Evolutionary conservation across 2,329 filamentous ascomycete species (phyloP).

Genomic region (Amauroascus niger): DNA sequence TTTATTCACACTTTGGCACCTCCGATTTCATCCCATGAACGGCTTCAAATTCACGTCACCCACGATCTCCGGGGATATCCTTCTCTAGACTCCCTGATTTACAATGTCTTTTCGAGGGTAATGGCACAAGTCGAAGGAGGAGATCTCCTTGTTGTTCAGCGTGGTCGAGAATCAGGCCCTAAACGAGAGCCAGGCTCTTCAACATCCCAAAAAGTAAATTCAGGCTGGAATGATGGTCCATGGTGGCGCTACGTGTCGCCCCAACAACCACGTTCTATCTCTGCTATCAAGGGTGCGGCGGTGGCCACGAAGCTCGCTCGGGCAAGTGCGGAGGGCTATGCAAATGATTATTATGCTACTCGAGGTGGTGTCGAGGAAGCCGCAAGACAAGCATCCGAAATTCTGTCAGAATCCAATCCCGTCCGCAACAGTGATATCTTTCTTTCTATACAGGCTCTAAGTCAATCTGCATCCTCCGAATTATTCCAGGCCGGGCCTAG

Average conservation of each 20-base stretch:
- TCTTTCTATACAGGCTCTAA: constrained; percentile 83
- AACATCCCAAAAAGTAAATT: constrained; percentile 18
- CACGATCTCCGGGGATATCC: constrained; percentile 94
- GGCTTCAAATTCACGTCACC: constrained; percentile 91
- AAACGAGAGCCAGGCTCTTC: constrained; percentile 44
- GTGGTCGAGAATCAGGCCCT: constrained; percentile 72
- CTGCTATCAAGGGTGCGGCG: constrained; percentile 65
- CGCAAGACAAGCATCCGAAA: constrained; percentile 67
- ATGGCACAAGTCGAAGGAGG: constrained; percentile 99
- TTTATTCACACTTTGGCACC: constrained; percentile 91
- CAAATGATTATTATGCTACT: constrained; percentile 69
- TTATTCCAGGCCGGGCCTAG: constrained; percentile 56
- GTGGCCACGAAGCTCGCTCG: constrained; percentile 88
- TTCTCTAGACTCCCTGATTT: constrained; percentile 83
- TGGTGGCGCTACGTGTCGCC: constrained; percentile 67
- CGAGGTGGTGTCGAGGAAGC: constrained; percentile 72
- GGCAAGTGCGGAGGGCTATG: constrained; percentile 79
- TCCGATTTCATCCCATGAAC: constrained; percentile 92
- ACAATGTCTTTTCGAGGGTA: constrained; percentile 82
- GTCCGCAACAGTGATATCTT: constrained; percentile 91
- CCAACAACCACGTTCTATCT: constrained; percentile 62
- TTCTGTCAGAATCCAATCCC: constrained; percentile 73
- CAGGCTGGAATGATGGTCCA: constrained; percentile 77
- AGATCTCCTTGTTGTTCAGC: constrained; percentile 86
- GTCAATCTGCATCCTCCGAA: constrained; percentile 51